A percentile compares a stretch with the other conserved stretches of the same genome.
These are phyloP conservation scores for Monosporozyma solicola DNA, from an alignment of 805 yeast species.

Conservation along the genomic window DNA sequence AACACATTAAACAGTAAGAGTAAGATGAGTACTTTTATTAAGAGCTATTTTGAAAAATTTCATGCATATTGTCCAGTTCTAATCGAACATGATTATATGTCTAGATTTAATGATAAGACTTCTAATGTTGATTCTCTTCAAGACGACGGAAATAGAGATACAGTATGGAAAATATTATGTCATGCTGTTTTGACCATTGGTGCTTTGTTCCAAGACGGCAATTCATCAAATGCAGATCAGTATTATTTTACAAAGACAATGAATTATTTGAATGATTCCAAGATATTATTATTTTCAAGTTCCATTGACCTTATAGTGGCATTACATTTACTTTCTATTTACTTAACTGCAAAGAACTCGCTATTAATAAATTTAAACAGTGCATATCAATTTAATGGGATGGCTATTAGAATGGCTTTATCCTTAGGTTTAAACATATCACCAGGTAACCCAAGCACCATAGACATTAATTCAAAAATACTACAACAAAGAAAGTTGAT, in stretches of 20 bases:
- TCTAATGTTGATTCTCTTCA: background rate
- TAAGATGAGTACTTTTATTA: slow-evolving; percentile 29
- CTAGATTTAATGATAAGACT: slow-evolving; percentile 16
- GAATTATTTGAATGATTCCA: slow-evolving; percentile 24
- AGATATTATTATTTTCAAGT: slow-evolving; percentile 31
- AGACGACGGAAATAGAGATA: slow-evolving; percentile 11
- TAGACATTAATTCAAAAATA: slow-evolving; percentile 10
- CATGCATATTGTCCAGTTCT: slow-evolving; percentile 57
- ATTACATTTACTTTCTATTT: slow-evolving; percentile 46
- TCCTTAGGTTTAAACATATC: slow-evolving; percentile 42
- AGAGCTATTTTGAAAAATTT: slow-evolving; percentile 48
- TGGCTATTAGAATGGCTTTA: slow-evolving; percentile 57
- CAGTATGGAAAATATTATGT: slow-evolving; percentile 43
- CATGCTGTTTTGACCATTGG: slow-evolving; percentile 59
- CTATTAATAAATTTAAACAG: slow-evolving; percentile 35
- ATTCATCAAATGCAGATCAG: slow-evolving; percentile 40
- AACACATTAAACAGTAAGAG: slow-evolving; percentile 2
- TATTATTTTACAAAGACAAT: slow-evolving; percentile 49
- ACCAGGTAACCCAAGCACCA: slow-evolving; percentile 37
- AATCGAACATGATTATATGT: slow-evolving; percentile 44
- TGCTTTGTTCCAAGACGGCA: slow-evolving; percentile 56
- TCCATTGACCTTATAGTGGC: slow-evolving; percentile 47
- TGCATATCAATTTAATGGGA: slow-evolving; percentile 52
- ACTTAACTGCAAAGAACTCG: slow-evolving; percentile 56
- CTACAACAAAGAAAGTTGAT: slow-evolving; percentile 44